Conservation (phyloP, 768 basidiomycete species). For the Chalciporus chontae region DNA sequence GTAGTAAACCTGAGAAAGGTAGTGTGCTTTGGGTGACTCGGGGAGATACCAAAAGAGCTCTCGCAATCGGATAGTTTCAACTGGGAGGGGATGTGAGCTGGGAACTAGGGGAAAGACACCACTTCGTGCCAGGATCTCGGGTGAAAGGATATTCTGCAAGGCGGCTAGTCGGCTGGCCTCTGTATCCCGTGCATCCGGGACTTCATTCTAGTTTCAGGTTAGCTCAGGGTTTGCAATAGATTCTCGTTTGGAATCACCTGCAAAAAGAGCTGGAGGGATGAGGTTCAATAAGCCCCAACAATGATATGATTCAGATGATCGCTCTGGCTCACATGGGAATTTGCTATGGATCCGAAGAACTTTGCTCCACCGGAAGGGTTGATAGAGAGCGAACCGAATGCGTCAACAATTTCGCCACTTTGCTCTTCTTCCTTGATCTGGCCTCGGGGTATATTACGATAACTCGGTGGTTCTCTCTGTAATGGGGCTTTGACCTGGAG, state of each 20-base stretch:
- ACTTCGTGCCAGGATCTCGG: conserved; percentile 61
- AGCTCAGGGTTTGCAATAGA: conserved; percentile 3
- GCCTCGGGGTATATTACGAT: conserved; percentile 35
- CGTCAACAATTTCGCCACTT: conserved; percentile 69
- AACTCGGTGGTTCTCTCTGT: conserved; percentile 56
- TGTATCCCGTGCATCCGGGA: conserved; percentile 48
- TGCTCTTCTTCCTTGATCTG: conserved; percentile 59
- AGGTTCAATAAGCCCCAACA: conserved; percentile 4
- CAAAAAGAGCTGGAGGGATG: conserved; percentile 57
- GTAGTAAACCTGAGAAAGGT: conserved; percentile 59
- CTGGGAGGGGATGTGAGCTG: conserved; percentile 35
- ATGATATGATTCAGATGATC: not conserved
- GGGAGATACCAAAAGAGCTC: conserved; percentile 72
- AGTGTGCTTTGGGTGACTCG: conserved; percentile 52
- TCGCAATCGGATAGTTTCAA: conserved; percentile 47
- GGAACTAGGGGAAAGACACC: conserved; percentile 61
- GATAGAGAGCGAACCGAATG: conserved; percentile 77
- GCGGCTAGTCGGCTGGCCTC: conserved; percentile 44
- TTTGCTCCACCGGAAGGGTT: conserved; percentile 68
- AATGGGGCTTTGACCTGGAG: conserved; percentile 73
- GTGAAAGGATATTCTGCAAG: conserved; percentile 54
- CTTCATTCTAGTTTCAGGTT: conserved; percentile 49
- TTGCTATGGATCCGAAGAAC: conserved; percentile 73
- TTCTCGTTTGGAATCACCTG: conserved; percentile 43
- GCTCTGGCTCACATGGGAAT: conserved; percentile 55